Base-by-base conservation (phyloP, 768 basidiomycete genomes). In the Chalciporus pseudorubinellus region DNA sequence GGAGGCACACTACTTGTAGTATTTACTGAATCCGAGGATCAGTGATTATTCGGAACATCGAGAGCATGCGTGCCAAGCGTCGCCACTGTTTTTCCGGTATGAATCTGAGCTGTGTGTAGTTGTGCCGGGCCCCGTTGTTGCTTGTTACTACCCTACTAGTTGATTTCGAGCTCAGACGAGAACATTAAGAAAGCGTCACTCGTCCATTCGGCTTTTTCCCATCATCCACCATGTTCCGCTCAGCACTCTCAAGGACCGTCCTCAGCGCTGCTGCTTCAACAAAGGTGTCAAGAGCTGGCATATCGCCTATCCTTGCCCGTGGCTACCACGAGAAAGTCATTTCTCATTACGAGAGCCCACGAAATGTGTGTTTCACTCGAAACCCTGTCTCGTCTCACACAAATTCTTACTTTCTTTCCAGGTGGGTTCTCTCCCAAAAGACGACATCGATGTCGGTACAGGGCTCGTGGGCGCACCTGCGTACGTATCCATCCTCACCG, bases 391-490 rank as follows among this genome's bases (percentile, higher is more conserved):
- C 57, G 56, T 55, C 51, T 51, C 34, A 20, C 43, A 57, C 77
- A 60, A 80, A 81, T 80, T 59, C 11, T 52, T 7, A 38, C 42
- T 24, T 38, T 44, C 26, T 20, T 20, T 55, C 34, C 21, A 99
- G 95, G 95, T 99, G 24, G 97, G 97, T 56, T 95, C 93, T 49
- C 82, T 99, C 60, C 89, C 92, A 61, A 98, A 98, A 74, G 80
- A 77, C 59, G 95, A 98, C 69, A 53, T 79, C 19, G 86, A 97
- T 70, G 95, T 99, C 46, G 97, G 97, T 22, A 98, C 95, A 39
- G 97, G 97, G 28, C 89, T 99, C 44, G 97, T 99, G 38, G 97
- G 97, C 42, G 95, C 94, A 48, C 94, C 94, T 73, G 92, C 91
- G 92, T 93, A 74, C 62, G 90, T 82, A 13, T 31, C 12, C 43